Base-by-base conservation (phyloP, 1,284 basidiomycete species). In the Malassezia japonica region DNA sequence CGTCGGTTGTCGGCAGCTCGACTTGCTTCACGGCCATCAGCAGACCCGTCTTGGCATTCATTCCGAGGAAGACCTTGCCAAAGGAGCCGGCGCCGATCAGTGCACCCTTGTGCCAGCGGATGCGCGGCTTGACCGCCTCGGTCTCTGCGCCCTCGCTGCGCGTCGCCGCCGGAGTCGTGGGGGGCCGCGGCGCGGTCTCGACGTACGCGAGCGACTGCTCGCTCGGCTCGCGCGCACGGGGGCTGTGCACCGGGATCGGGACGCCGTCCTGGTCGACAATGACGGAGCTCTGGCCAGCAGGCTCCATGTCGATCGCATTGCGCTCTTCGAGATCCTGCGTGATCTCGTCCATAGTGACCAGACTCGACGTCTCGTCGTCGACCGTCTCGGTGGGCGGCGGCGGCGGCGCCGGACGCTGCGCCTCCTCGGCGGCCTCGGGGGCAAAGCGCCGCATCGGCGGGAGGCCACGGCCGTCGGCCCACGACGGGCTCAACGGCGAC, bases 21-120 rank as follows among this genome's bases (percentile, higher is more conserved):
- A 99, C 94, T 78, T 98, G 92, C 77, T 98, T 98, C 60, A 99
- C 94, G 23, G 94, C 94, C 94, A 99, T 98, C 54, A 98, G 79
- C 10, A 91, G 78, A 25, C 94, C 94, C 41, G 82, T 87, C 31
- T 85, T 81, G 1, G 91, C 87, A 74, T 95, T 91, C 90, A 98
- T 95, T 29, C 91, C 94, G 13, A 99, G 82, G 75, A 88, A 73
- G 7, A 75, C 74, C 31, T 73, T 70, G 29, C 69, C 70, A 31
- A 71, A 72, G 8, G 67, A 72, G 1, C 94, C 94, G 20, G 88
- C 86, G 49, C 94, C 94, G 62, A 99, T 96, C 57, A 98, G 80
- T 3, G 92, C 92, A 44, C 94, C 94, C 65, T 94, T 95, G 77
- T 96, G 91, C 94, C 94, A 99, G 75, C 95, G 94, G 73, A 86